phyloP scores from a whole-genome alignment of 2,329 filamentous ascomycete genomes.

The Colletotrichum chrysophilum region DNA sequence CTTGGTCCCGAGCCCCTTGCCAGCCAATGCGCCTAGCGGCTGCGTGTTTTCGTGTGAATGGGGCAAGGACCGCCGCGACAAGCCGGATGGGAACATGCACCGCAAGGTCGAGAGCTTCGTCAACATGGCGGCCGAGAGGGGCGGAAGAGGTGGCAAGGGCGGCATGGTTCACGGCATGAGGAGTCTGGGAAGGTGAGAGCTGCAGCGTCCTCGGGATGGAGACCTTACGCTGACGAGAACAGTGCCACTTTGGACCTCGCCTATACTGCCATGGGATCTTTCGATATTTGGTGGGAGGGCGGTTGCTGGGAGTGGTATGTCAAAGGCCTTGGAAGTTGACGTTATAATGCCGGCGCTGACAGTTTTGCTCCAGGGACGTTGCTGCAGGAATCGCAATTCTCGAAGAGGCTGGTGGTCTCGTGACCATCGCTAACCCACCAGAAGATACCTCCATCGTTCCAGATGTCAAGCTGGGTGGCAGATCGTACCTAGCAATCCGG shows the following conservation, averaged over 20 bases:
- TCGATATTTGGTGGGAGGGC: slow-evolving; percentile 86
- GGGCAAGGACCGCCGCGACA: slow-evolving; percentile 77
- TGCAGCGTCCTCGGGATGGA: background rate
- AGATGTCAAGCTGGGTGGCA: slow-evolving; percentile 67
- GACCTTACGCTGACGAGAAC: background rate
- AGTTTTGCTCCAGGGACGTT: slow-evolving; percentile 62
- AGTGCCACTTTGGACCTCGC: slow-evolving; percentile 77
- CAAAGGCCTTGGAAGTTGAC: slow-evolving; percentile 44
- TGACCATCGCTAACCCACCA: slow-evolving; percentile 78
- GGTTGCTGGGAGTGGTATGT: slow-evolving; percentile 80
- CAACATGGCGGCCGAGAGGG: slow-evolving; percentile 74
- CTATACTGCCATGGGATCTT: slow-evolving; percentile 75
- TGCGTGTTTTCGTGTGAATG: slow-evolving; percentile 80
- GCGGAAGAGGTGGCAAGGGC: slow-evolving; percentile 67
- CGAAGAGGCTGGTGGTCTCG: slow-evolving; percentile 74
- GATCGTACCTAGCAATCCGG: slow-evolving; percentile 75
- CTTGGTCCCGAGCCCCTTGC: slow-evolving; percentile 67
- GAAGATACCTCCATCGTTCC: slow-evolving; percentile 60
- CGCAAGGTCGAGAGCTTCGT: slow-evolving; percentile 77
- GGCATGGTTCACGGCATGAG: slow-evolving; percentile 82
- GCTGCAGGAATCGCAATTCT: slow-evolving; percentile 77
- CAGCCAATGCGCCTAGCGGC: slow-evolving; percentile 66
- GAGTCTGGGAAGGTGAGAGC: slow-evolving; percentile 63
- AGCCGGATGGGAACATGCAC: slow-evolving; percentile 69
- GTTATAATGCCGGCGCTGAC: slow-evolving; percentile 59